These are phyloP conservation scores for Mycena floridula DNA, from an alignment of 768 basidiomycete species.

Conservation along the genomic window DNA sequence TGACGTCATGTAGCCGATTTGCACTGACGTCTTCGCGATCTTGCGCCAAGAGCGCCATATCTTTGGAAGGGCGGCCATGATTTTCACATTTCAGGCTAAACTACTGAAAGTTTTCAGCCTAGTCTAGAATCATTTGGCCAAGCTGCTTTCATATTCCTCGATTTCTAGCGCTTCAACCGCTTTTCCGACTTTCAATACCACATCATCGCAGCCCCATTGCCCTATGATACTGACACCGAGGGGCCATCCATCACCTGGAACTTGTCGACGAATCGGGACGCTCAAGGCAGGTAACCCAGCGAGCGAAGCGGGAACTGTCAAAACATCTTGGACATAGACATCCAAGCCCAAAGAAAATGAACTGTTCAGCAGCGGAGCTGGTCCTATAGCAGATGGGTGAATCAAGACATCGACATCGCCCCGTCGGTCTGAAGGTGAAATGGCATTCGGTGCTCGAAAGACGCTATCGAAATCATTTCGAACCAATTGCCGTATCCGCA, in stretches of 20 bases:
- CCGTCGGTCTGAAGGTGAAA: conserved; percentile 18
- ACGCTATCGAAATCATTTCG: conserved; percentile 66
- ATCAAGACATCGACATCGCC: conserved; percentile 67
- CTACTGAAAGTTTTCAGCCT: too few species aligned
- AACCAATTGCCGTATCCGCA: conserved; percentile 68
- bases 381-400: conserved; percentile 84
- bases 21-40: too few species aligned
- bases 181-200: conserved; percentile 51
- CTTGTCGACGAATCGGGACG: conserved; percentile 45
- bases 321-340: conserved; percentile 83
- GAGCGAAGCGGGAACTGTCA: conserved; percentile 89
- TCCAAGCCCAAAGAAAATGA: conserved; percentile 23
- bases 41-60: too few species aligned
- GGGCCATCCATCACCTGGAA: conserved; percentile 51
- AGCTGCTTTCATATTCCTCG: too few species aligned
- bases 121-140: too few species aligned
- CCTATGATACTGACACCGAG: conserved; percentile 80
- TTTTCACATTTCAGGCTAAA: too few species aligned
- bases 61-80: too few species aligned
- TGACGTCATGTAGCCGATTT: too few species aligned
- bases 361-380: conserved; percentile 57
- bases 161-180: too few species aligned
- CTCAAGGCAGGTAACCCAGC: conserved; percentile 83
- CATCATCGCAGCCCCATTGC: conserved; percentile 76
- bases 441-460: conserved; percentile 54